Percentiles rank a stretch among this genome's conserved stretches.
These are phyloP conservation scores for Colletotrichum paranaense DNA, from an alignment of 2,329 filamentous ascomycete genomes.

Conservation along the genomic window DNA sequence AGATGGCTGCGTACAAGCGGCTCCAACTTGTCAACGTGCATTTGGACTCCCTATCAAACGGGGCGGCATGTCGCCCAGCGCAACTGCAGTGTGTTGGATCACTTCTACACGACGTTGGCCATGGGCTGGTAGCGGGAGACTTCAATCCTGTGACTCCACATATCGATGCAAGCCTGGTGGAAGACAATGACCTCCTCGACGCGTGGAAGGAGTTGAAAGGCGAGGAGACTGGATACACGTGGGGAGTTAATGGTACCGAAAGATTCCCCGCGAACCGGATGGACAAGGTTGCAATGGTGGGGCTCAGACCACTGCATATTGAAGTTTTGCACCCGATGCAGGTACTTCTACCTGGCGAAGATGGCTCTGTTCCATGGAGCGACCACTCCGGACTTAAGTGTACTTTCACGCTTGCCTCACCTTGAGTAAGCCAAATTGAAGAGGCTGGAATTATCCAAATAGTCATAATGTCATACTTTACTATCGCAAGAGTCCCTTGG, in stretches of 20 bases:
- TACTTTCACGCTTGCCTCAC: background rate
- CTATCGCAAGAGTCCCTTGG: too few relatives aligned
- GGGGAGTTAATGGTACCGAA: conserved; percentile 48
- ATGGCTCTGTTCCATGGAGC: conserved; percentile 10
- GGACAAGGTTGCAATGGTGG: conserved; percentile 49
- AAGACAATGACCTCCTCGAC: conserved; percentile 47
- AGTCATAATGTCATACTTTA: background rate
- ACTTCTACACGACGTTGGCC: conserved; percentile 41
- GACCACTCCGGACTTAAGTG: conserved; percentile 25
- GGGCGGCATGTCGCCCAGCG: conserved; percentile 43
- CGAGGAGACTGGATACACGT: conserved; percentile 47
- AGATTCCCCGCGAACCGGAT: conserved; percentile 47
- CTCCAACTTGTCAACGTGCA: conserved; percentile 52
- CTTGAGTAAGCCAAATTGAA: background rate
- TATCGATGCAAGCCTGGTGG: conserved; percentile 44
- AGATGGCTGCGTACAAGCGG: background rate
- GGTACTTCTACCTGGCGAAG: background rate
- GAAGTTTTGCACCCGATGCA: conserved; percentile 37
- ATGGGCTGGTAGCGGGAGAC: conserved; percentile 51
- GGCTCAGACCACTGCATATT: conserved; percentile 39
- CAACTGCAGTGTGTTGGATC: conserved; percentile 43
- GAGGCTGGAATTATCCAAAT: background rate
- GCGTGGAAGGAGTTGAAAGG: conserved; percentile 46
- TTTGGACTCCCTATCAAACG: conserved; percentile 47
- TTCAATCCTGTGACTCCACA: conserved; percentile 52